Base-by-base conservation (phyloP, 352 stramenopile species). In the Globisporangium nunn region DNA sequence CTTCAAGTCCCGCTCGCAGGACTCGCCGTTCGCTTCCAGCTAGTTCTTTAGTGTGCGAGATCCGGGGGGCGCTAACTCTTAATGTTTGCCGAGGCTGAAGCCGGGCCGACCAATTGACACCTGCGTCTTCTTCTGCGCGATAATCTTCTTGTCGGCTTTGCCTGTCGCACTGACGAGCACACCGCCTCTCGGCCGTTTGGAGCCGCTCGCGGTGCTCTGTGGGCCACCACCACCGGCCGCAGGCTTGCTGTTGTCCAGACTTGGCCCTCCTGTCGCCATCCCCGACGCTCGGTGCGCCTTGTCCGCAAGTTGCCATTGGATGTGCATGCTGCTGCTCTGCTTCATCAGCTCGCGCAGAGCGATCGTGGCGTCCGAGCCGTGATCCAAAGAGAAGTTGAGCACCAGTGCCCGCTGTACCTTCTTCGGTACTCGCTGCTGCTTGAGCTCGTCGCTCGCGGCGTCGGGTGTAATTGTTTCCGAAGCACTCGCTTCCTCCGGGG, bases 271-370 rank as follows among this genome's bases (percentile, higher is more conserved):
- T 44, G 52, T 41, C 23, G 61, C 54, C 61, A 12, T 8, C 12
- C 10, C n/a, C 41, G 37, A 29, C 28, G 12, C 5, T 47, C 29
- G 30, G 18, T 63, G 61, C 46, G 33, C 64, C 60, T 49, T 49
- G 6, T 78, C 67, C 12, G 56, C 58, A 3, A 77, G 57, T 56
- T 88, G 72, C 72, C 75, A 81, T 56, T 87, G 81, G 18, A 88
- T 75, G 57, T 88, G 70, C 31, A 80, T 68, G 52, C 72, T 97
- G 74, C 67, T 98, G 72, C 67, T 97, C 67, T 87, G 83, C 70
- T 98, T 98, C 62, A 97, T 96, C 11, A 99, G 68, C 67, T 99
- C 96, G 55, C 96, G 82, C 48, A 99, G 72, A 7, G 90, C 93
- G 61, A 98, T 96, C 14, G 91, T 98, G 11, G 95, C 95, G 74